Percentiles rank a stretch among this genome's conserved stretches.
These are phyloP conservation scores for Moniliophthora roreri DNA, from an alignment of 1,284 basidiomycete genomes.

Conservation along the genomic window DNA sequence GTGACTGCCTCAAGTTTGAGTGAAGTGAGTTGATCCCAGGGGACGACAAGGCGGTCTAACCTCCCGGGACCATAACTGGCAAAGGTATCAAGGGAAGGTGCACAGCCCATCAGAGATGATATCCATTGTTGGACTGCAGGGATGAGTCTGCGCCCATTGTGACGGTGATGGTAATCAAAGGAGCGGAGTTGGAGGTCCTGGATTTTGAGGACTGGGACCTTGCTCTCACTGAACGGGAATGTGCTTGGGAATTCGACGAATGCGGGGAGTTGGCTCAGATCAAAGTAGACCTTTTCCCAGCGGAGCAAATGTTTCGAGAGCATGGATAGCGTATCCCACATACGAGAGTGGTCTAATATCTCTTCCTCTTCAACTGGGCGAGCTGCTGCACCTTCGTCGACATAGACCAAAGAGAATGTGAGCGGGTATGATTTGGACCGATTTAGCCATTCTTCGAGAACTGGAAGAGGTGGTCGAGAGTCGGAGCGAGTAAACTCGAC, in stretches of 20 bases:
- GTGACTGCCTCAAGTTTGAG: constrained; percentile 4
- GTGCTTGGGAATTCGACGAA: not conserved
- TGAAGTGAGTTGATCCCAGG: constrained; percentile 5
- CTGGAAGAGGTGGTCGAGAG: constrained; percentile 4
- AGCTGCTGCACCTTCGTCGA: not conserved
- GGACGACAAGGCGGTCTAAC: not conserved
- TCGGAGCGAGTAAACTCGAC: not conserved
- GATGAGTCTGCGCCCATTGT: not conserved
- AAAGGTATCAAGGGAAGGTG: constrained; percentile 2
- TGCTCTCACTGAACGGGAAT: not conserved
- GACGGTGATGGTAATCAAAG: constrained; percentile 6
- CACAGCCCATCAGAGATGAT: not conserved
- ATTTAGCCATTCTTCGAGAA: constrained; percentile 6
- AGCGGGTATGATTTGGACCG: constrained; percentile 4
- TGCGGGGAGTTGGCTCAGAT: constrained; percentile 6
- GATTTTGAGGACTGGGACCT: not conserved
- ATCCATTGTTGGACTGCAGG: constrained; percentile 4
- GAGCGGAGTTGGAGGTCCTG: not conserved
- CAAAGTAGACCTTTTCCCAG: constrained; percentile 8
- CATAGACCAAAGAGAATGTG: constrained; percentile 8
- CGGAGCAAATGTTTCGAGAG: constrained; percentile 1
- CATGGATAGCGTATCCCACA: not conserved
- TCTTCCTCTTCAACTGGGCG: not conserved
- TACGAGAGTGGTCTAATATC: not conserved
- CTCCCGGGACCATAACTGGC: not conserved